Conservation (phyloP, 257 asterid genomes). For the Vinca minor region DNA sequence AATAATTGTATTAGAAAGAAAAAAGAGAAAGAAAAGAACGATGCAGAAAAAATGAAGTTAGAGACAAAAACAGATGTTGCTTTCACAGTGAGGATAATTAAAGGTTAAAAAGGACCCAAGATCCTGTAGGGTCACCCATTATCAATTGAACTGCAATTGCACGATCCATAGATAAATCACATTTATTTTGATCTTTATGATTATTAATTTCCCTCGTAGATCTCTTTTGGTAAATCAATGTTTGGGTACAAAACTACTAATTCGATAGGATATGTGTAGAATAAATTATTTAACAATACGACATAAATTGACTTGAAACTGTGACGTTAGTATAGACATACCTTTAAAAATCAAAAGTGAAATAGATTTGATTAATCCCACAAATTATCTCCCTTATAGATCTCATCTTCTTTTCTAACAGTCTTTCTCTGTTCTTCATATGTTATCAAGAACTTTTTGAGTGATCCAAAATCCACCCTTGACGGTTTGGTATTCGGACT, state of each 20-base stretch:
- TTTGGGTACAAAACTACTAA: no score
- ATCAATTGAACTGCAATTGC: constrained; percentile 2
- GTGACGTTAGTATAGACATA: no score
- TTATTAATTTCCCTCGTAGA: no score
- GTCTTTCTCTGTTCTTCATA: not conserved
- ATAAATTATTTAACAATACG: no score
- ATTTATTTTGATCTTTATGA: not conserved
- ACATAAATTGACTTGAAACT: no score
- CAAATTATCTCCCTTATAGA: not conserved
- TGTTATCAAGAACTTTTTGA: not conserved
- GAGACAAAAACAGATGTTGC: constrained; percentile 33
- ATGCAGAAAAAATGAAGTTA: not conserved
- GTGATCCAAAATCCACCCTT: not conserved
- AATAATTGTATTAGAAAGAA: no score
- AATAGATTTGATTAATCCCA: no score
- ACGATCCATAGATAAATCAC: not conserved
- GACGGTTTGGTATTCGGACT: not conserved
- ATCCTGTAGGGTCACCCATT: constrained; percentile 15
- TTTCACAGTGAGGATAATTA: no score
- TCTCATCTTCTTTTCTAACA: constrained; percentile 12
- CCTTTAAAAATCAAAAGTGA: no score
- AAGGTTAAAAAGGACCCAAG: no score
- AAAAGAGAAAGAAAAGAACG: not conserved
- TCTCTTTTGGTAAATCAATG: no score
- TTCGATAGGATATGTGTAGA: no score